These are phyloP conservation scores for Botryosphaeria dothidea DNA, from an alignment of 2,329 filamentous ascomycete species.

Conservation along the genomic window DNA sequence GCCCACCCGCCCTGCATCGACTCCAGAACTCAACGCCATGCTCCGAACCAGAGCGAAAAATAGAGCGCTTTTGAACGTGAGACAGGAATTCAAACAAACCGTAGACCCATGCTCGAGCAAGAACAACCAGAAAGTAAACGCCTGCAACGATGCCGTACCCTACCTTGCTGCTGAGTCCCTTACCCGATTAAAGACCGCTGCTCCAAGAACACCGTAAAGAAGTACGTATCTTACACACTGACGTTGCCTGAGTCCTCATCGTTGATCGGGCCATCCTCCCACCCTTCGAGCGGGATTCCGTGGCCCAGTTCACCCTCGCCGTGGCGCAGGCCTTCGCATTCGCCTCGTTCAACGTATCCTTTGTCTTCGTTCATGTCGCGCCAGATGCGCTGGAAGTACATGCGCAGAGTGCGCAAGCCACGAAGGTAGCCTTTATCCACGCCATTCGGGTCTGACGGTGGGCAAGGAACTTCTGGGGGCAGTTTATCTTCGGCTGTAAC, in stretches of 20 bases:
- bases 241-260: conserved; percentile 38
- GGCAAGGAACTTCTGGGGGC: conserved; percentile 64
- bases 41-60: background rate
- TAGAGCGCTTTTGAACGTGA: background rate
- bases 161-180: background rate
- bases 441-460: conserved; percentile 75
- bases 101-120: background rate
- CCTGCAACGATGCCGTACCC: conserved; percentile 6
- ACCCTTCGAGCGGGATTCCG: conserved; percentile 33
- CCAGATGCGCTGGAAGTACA: conserved; percentile 87
- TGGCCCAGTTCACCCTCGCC: conserved; percentile 33
- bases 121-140: background rate
- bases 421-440: conserved; percentile 89
- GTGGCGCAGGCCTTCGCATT: conserved; percentile 40
- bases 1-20: background rate
- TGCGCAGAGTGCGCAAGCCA: conserved; percentile 73
- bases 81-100: background rate
- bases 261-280: conserved; percentile 36
- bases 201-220: conserved; percentile 18
- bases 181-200: conserved; percentile 6
- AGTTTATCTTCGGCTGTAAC: conserved; percentile 79
- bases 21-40: conserved; percentile 6
- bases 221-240: conserved; percentile 31
- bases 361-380: conserved; percentile 62
- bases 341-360: conserved; percentile 46